Conservation (phyloP, 169 alveolate species). For the Eimeria tenella region DNA sequence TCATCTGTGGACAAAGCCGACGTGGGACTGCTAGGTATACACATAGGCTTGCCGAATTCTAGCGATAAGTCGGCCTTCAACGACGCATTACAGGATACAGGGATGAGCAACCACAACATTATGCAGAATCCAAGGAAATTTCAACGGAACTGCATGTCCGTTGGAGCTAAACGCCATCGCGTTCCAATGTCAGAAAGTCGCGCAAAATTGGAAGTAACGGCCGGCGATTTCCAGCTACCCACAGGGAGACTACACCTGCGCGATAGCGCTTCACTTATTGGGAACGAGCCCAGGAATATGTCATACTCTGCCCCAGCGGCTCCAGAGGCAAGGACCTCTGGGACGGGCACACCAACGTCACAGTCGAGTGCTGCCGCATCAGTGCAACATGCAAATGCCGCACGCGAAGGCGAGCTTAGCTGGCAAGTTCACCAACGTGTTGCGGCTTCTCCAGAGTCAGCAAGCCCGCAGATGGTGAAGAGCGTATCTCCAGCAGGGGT, state of each 20-base stretch:
- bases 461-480: slow-evolving; percentile 73
- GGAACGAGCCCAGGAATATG: not conserved
- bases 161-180: slow-evolving; percentile 2
- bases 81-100: not conserved
- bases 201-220: not conserved
- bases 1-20: not conserved
- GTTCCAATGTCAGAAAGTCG: slow-evolving; percentile 4
- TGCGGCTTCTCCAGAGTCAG: slow-evolving; percentile 21
- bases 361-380: slow-evolving; percentile 31
- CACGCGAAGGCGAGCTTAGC: slow-evolving; percentile 23
- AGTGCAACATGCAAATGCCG: slow-evolving; percentile 6
- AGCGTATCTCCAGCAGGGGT: slow-evolving; percentile 81
- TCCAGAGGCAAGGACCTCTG: slow-evolving; percentile 39
- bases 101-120: not conserved
- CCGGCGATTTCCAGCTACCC: slow-evolving; percentile 15
- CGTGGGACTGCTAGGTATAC: slow-evolving; percentile 22
- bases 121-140: not conserved
- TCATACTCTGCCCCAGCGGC: slow-evolving; percentile 60
- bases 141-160: not conserved
- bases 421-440: slow-evolving; percentile 48
- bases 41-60: not conserved
- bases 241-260: not conserved
- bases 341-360: slow-evolving; percentile 46
- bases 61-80: not conserved
- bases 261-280: not conserved